Percentiles rank a stretch among this genome's conserved stretches.
phyloP scores from a whole-genome alignment of 768 basidiomycete genomes.

The Podaxis sp. region DNA sequence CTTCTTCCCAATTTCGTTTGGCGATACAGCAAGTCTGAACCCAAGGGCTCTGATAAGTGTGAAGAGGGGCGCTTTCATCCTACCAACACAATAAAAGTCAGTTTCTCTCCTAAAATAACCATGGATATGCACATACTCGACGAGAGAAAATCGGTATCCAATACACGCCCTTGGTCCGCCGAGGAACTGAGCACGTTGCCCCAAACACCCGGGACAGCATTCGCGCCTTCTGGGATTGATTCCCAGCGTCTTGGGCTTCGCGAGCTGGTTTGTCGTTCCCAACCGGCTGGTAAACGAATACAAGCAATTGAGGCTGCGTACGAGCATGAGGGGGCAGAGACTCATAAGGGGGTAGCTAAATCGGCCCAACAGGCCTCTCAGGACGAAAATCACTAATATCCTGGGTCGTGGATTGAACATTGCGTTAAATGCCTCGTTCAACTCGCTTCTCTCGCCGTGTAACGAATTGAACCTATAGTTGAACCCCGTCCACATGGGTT shows the following conservation, averaged over 20 bases:
- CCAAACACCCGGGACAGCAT: conserved; percentile 58
- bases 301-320: neutral
- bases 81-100: conserved; percentile 10
- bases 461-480: conserved; percentile 36
- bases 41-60: conserved; percentile 39
- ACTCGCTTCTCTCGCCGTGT: conserved; percentile 41
- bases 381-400: conserved; percentile 31
- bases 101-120: neutral
- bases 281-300: conserved; percentile 27
- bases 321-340: neutral
- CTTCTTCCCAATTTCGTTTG: conserved; percentile 33
- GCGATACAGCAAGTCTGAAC: conserved; percentile 49
- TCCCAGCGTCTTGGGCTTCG: conserved; percentile 30
- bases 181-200: conserved; percentile 58
- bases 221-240: conserved; percentile 28
- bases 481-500: conserved; percentile 24
- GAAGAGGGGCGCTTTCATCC: conserved; percentile 33
- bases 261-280: conserved; percentile 28
- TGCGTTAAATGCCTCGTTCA: conserved; percentile 50
- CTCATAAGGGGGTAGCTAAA: neutral
- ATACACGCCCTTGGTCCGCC: conserved; percentile 71
- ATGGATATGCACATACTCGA: conserved; percentile 46
- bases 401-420: conserved; percentile 46
- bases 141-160: conserved; percentile 62
- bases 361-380: conserved; percentile 37